These are phyloP conservation scores for Backusella circina DNA, from an alignment of 192 early-diverging fungal species.

Conservation along the genomic window DNA sequence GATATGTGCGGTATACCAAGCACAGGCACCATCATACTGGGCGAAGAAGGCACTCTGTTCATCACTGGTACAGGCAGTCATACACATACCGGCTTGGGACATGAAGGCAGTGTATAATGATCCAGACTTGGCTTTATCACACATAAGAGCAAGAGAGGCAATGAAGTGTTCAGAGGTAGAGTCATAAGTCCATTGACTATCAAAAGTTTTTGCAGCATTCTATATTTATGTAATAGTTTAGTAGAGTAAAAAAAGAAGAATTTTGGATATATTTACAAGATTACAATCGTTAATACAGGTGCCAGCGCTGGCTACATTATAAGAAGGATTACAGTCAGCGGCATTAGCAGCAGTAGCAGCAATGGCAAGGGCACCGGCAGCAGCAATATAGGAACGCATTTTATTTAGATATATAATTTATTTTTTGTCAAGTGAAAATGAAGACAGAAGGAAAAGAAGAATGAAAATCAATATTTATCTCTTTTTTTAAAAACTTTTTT, in stretches of 20 bases:
- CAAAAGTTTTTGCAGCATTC: conserved; percentile 26
- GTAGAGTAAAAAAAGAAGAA: not conserved
- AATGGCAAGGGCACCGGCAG: conserved; percentile 8
- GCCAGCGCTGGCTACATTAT: conserved; percentile 22
- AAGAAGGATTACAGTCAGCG: conserved; percentile 17
- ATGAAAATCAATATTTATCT: conserved; percentile 1
- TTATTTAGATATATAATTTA: not conserved
- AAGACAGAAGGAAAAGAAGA: not conserved
- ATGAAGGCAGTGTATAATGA: conserved; percentile 30
- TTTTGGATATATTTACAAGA: conserved; percentile 14
- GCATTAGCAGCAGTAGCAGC: conserved; percentile 18
- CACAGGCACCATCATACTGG: conserved; percentile 17
- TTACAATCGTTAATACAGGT: conserved; percentile 27
- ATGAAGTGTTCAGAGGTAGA: conserved; percentile 26
- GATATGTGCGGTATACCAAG: conserved; percentile 18
- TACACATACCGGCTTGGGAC: conserved; percentile 31
- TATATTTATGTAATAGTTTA: not conserved
- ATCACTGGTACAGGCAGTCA: conserved; percentile 3
- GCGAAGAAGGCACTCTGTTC: conserved; percentile 21
- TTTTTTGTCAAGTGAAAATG: not conserved
- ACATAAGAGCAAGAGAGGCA: conserved; percentile 20
- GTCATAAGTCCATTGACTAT: conserved; percentile 19
- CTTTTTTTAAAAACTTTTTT: not conserved
- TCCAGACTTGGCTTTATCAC: conserved; percentile 18
- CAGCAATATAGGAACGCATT: conserved; percentile 34